Base-by-base conservation (phyloP, 495 filamentous ascomycete species). In the Neurospora sp. region DNA sequence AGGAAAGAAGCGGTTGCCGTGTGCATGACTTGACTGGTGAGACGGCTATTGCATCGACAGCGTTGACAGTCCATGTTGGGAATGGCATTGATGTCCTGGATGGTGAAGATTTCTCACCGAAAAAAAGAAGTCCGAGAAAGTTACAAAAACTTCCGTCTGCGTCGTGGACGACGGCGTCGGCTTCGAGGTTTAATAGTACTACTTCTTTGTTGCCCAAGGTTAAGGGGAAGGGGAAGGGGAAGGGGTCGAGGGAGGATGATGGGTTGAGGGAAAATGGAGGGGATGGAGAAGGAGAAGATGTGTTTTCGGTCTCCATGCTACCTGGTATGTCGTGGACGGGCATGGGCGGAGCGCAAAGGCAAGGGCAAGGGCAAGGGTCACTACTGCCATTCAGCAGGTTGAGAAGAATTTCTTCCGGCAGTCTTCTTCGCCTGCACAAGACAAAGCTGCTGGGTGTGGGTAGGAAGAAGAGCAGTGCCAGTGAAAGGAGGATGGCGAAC, bases 401-500 rank as follows among this genome's bases (percentile, higher is more conserved):
- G 14, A 35, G 53, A 10, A 65, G 35, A 31, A 35, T 14, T 2
- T 68, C 35, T 40, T 35, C 22, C 31, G 70, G 27, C 14, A 71
- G 35, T 14, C n/a, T 39, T 68, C 31, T 31, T 35, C 70, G 27
- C 1, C 14, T n/a, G 18, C 44, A 35, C 18, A 38, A 40, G 40
- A 40, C 71, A 37, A 73, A 73, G 38, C 18, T 35, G 72, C 9
- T 20, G 18, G n/a, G 39, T 4, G 11, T 27, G 59, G 22, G 38
- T 42, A 68, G 53, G 42, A 41, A 42, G 71, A 39, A 46, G 40
- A 48, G 68, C 27, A 65, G 70, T 37, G 46, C 27, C 16, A 53
- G 37, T 68, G 53, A 68, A 39, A 39, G 35, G 42, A 38, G 77
- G 71, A 82, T 65, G 53, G 53, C 53, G 7, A 65, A 77, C 68